Conservation (phyloP, 2,329 filamentous ascomycete species). For the Microsporum ferrugineum region DNA sequence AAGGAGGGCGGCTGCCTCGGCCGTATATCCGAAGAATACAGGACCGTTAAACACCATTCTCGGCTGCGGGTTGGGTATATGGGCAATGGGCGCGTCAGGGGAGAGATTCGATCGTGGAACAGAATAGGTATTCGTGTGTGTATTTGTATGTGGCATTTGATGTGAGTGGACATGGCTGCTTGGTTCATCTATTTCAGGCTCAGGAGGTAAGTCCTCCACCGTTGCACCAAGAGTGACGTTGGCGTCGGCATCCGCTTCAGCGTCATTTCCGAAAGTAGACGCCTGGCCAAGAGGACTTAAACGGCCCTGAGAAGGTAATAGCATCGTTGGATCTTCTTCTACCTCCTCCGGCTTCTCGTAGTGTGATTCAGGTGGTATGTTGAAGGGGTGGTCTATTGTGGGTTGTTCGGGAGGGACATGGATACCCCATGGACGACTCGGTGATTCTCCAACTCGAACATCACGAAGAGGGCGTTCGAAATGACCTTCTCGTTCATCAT, state of each 20-base stretch:
- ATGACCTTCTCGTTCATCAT: conserved; percentile 55
- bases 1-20: conserved; percentile 68
- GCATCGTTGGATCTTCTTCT: not conserved
- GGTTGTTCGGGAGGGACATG: conserved; percentile 54
- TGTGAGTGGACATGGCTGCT: conserved; percentile 3
- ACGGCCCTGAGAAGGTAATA: not conserved
- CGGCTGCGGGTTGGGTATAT: conserved; percentile 10
- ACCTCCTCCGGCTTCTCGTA: not conserved
- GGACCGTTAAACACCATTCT: conserved; percentile 78
- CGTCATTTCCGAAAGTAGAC: not conserved
- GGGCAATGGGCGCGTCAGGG: not conserved
- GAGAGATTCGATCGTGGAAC: conserved; percentile 7
- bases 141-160: conserved; percentile 11
- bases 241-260: not conserved
- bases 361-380: not conserved
- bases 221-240: not conserved
- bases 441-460: conserved; percentile 84
- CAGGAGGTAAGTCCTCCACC: not conserved
- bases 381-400: conserved; percentile 19
- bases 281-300: not conserved
- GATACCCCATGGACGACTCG: conserved; percentile 87
- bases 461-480: conserved; percentile 82
- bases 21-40: conserved; percentile 83
- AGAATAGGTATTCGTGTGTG: not conserved
- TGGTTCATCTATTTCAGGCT: conserved; percentile 1